phyloP scores from a whole-genome alignment of 495 filamentous ascomycete species.

The Hyphodiscus hymeniophilus region DNA sequence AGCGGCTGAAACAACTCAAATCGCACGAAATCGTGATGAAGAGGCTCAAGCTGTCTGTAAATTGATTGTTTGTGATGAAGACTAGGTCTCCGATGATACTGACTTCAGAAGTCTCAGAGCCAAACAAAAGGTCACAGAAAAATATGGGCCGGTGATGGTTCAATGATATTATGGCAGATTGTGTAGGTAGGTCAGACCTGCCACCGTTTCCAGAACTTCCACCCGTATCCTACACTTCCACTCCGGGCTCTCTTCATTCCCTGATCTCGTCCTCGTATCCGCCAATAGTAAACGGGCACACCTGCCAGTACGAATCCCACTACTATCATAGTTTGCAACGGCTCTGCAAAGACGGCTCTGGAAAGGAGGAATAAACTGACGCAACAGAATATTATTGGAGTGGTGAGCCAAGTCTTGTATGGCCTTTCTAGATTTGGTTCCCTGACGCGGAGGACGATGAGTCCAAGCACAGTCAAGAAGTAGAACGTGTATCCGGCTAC shows the following conservation, averaged over 20 bases:
- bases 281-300: constrained; percentile 82
- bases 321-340: constrained; percentile 82
- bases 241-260: constrained; percentile 18
- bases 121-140: too few species aligned
- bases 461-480: constrained; percentile 86
- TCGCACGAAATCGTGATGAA: too few species aligned
- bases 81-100: too few species aligned
- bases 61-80: too few species aligned
- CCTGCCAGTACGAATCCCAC: constrained; percentile 75
- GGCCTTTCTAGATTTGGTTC: constrained; percentile 84
- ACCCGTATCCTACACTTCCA: constrained; percentile 13
- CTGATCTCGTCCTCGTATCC: constrained; percentile 48
- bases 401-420: constrained; percentile 92
- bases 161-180: too few species aligned
- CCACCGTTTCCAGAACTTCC: constrained; percentile 24
- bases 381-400: constrained; percentile 96
- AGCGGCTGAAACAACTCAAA: too few species aligned
- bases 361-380: constrained; percentile 88
- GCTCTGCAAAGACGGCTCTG: constrained; percentile 79
- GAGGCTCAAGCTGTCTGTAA: too few species aligned
- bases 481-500: constrained; percentile 96
- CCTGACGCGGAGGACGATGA: constrained; percentile 82
- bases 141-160: too few species aligned
- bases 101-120: too few species aligned
- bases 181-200: constrained; percentile 6